phyloP scores from a whole-genome alignment of 1,284 basidiomycete genomes.

The Puccinia polysora region DNA sequence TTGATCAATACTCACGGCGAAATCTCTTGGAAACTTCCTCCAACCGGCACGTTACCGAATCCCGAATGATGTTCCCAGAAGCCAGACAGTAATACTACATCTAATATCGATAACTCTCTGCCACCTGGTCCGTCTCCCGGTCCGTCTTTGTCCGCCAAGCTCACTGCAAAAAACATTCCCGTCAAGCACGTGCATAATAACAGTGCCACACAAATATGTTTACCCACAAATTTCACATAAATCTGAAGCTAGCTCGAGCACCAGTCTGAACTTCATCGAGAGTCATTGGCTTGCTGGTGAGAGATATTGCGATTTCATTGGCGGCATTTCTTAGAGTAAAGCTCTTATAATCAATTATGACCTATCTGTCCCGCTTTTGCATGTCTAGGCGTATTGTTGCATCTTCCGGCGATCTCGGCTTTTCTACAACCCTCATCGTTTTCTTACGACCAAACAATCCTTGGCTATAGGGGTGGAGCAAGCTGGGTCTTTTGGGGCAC shows the following conservation, averaged over 20 bases:
- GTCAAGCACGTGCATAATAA: neutral
- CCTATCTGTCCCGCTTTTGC: neutral
- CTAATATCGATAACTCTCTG: too few species aligned
- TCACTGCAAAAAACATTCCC: neutral
- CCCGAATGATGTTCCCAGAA: too few species aligned
- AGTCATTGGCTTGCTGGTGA: slow-evolving; percentile 41
- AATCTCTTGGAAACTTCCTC: neutral
- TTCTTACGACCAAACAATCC: slow-evolving; percentile 30
- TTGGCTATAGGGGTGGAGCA: slow-evolving; percentile 16
- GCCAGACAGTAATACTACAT: too few species aligned
- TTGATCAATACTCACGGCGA: neutral
- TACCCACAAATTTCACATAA: neutral
- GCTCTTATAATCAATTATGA: neutral
- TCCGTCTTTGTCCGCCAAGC: neutral
- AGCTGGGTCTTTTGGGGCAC: slow-evolving; percentile 37
- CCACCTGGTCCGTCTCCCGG: too few species aligned
- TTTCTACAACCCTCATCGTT: slow-evolving; percentile 38
- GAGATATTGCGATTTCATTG: neutral
- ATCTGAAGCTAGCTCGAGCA: slow-evolving; percentile 11
- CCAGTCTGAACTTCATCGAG: slow-evolving; percentile 32
- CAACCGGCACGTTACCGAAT: neutral
- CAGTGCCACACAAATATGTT: neutral
- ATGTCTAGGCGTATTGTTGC: slow-evolving; percentile 30
- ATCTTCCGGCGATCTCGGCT: slow-evolving; percentile 36
- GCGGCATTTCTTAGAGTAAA: too few species aligned